Evolutionary conservation across 2,329 filamentous ascomycete species (phyloP), one percentile per base, ranked within the genome.

Genomic region (Thermomyces lanuginosus): DNA sequence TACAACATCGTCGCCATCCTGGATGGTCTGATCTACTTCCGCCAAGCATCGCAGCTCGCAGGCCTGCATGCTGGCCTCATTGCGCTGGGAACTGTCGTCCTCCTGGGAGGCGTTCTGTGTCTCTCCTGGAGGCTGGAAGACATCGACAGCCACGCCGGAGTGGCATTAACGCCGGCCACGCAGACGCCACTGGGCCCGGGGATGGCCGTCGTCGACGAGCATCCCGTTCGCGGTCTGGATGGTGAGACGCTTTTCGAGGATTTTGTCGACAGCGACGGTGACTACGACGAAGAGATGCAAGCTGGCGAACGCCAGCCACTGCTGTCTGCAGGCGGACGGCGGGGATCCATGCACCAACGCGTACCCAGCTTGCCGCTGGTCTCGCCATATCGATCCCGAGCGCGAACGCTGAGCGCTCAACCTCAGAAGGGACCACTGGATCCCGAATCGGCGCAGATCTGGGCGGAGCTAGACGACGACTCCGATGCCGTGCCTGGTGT

Each of bases 1-100:
- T 98, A 95, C 65, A 98, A 98, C 63, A 92, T 98, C 45, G 84
- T 95, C 45, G 89, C 89, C 38, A 98, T 98, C 40, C 63, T 95
- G 40, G 89, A 98, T 54, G 89, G 89, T 16, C 65, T 98, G 40
- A 92, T 98, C 43, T 98, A 95, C 56, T 98, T 95, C 58, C 69
- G 77, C 42, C 89, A 98, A 54, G 78, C 76, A 28, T 76, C 82
- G 37, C 66, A 79, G 30, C 71, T 98, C 36, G 72, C 75, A 9
- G 64, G 72, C 1, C 55, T 89, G 2, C 75, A 81, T 44, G 86
- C 79, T 9, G 48, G 50, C 7, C 45, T 64, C 31, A 92, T 95
- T 36, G 71, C 83, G 0, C 53, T 98, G 2, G 89, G 89, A 7
- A 95, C 86, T 0, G 63, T 73, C 16, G 78, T 98, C 28, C 63